Evolutionary conservation across 2,329 filamentous ascomycete species (phyloP).

Genomic region (Fusarium chlamydosporum): DNA sequence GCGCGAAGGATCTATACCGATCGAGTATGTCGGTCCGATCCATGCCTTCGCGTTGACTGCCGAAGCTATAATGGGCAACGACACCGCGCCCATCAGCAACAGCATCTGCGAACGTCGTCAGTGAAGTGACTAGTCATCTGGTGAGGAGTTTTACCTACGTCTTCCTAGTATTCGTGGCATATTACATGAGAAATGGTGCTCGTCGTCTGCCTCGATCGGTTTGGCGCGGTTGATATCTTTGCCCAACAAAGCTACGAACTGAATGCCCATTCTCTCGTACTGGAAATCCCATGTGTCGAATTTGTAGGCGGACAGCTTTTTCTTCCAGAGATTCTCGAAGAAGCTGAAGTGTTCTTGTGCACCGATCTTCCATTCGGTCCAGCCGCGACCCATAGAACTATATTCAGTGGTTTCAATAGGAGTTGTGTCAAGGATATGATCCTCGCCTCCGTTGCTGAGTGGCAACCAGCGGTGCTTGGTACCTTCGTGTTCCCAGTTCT

Average conservation of each 20-base stretch:
- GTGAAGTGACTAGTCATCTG: background rate
- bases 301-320: constrained; percentile 62
- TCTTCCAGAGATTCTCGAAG: constrained; percentile 65
- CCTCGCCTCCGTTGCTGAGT: constrained; percentile 49
- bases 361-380: constrained; percentile 65
- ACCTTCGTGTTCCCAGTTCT: constrained; percentile 56
- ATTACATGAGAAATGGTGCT: constrained; percentile 61
- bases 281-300: constrained; percentile 65
- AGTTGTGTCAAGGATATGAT: constrained; percentile 59
- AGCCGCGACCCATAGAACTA: constrained; percentile 60
- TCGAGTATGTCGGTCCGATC: constrained; percentile 67
- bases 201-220: constrained; percentile 61
- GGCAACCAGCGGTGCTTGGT: constrained; percentile 67
- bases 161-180: constrained; percentile 58
- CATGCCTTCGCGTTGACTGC: constrained; percentile 57
- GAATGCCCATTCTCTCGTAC: constrained; percentile 65
- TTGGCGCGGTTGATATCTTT: constrained; percentile 64
- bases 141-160: constrained; percentile 41
- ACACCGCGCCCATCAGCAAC: constrained; percentile 68
- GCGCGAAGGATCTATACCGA: constrained; percentile 67
- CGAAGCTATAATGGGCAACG: constrained; percentile 67
- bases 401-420: constrained; percentile 66
- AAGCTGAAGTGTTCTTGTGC: constrained; percentile 64
- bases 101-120: constrained; percentile 52
- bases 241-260: constrained; percentile 69